A percentile compares a stretch with the other conserved stretches of the same genome.
phyloP scores from a whole-genome alignment of 345 rosid genomes.

The Psidium friedrichsthalianum region DNA sequence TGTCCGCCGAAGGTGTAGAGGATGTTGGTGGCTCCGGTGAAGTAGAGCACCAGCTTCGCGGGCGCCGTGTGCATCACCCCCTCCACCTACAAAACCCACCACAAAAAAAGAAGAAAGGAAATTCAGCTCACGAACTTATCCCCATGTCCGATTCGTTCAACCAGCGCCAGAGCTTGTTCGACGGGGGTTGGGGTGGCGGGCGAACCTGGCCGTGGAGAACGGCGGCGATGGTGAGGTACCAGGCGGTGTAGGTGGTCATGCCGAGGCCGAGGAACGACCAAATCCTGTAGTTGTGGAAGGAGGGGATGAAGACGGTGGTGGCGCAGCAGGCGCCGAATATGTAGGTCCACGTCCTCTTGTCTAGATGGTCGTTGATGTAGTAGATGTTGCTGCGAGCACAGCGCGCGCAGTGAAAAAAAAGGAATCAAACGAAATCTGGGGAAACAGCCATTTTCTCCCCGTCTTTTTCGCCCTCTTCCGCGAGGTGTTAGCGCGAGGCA shows the following conservation, averaged over 20 bases:
- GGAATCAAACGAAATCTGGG: neutral
- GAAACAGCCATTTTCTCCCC: neutral
- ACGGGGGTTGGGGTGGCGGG: neutral
- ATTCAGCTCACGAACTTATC: neutral
- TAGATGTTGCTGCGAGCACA: constrained; percentile 65
- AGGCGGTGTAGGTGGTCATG: constrained; percentile 99
- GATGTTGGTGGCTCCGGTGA: constrained; percentile 98
- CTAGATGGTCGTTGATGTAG: constrained; percentile 89
- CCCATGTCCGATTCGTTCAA: neutral
- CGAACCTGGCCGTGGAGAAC: constrained; percentile 74
- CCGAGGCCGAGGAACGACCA: constrained; percentile 98
- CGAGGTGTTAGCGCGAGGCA: neutral
- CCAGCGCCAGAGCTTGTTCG: neutral
- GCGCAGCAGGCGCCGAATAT: constrained; percentile 99
- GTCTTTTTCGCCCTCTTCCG: neutral
- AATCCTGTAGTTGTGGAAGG: constrained; percentile 94
- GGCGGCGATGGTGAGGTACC: constrained; percentile 87
- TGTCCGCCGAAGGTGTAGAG: constrained; percentile 98
- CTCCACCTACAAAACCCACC: constrained; percentile 22
- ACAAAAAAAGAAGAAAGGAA: neutral
- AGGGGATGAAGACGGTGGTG: constrained; percentile 95
- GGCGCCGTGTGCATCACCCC: constrained; percentile 76
- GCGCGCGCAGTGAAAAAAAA: neutral
- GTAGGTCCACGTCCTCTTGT: constrained; percentile 99
- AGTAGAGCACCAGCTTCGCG: constrained; percentile 73